Evolutionary conservation across 2,329 filamentous ascomycete genomes (phyloP).

Genomic region (Apiospora marii): DNA sequence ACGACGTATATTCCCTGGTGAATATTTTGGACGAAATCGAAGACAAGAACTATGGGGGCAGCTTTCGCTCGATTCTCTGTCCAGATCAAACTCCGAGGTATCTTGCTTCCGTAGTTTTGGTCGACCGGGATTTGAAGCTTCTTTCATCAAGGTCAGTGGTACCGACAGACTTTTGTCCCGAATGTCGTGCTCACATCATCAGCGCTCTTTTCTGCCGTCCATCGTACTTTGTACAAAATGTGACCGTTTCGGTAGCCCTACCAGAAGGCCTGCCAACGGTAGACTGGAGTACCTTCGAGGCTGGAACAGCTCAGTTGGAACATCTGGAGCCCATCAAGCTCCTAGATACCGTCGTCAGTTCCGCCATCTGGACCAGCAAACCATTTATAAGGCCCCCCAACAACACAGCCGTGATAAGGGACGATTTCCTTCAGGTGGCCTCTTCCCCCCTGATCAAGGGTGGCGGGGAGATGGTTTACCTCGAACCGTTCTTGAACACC

Average conservation of each 20-base stretch:
- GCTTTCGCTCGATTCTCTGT: neutral
- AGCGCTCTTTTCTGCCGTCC: neutral
- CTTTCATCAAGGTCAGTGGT: neutral
- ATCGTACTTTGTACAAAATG: neutral
- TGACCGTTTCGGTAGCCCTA: neutral
- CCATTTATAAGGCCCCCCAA: neutral
- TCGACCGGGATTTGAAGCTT: neutral
- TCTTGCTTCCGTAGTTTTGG: neutral
- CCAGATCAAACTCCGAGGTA: neutral
- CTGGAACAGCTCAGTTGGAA: neutral
- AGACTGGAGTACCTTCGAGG: neutral
- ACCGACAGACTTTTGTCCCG: neutral
- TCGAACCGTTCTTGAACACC: neutral
- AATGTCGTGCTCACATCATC: neutral
- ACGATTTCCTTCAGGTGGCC: neutral
- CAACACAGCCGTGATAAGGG: neutral
- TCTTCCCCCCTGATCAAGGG: neutral
- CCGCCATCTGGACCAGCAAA: neutral
- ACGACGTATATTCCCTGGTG: no score
- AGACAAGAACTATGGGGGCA: neutral
- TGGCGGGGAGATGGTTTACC: neutral
- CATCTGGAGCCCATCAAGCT: neutral
- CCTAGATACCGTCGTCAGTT: neutral
- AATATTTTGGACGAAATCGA: no score
- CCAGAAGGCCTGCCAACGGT: neutral